Percentiles rank a stretch among this genome's conserved stretches.
Conservation (phyloP, 2,329 filamentous ascomycete species). For the Colletotrichum ledebouriae region DNA sequence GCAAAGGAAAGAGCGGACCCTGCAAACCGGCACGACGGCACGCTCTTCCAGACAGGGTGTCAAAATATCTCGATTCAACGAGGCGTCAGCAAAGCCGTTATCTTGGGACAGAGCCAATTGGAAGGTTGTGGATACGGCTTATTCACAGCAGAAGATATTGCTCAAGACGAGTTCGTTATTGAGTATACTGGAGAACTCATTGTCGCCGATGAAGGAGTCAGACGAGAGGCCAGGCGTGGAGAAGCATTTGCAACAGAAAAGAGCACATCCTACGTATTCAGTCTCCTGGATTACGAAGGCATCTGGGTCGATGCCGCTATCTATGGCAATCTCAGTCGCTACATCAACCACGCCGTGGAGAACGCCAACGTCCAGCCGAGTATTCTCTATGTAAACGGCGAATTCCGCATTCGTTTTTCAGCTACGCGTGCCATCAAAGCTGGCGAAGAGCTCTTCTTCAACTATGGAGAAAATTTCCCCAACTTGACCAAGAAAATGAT, state of each 20-base stretch:
- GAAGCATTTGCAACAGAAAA: conserved; percentile 72
- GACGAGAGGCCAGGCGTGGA: conserved; percentile 72
- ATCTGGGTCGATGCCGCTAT: conserved; percentile 81
- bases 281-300: conserved; percentile 69
- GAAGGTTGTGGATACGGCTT: conserved; percentile 80
- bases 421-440: conserved; percentile 75
- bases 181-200: conserved; percentile 87
- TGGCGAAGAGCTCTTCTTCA: conserved; percentile 85
- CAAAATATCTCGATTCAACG: conserved; percentile 81
- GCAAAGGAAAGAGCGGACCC: conserved; percentile 78
- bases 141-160: conserved; percentile 77
- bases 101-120: conserved; percentile 79
- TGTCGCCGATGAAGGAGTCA: conserved; percentile 76
- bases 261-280: conserved; percentile 75
- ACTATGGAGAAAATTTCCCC: conserved; percentile 80
- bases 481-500: conserved; percentile 69
- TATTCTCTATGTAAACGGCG: conserved; percentile 80
- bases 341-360: conserved; percentile 82
- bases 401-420: conserved; percentile 81
- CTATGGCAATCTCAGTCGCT: conserved; percentile 84
- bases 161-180: conserved; percentile 79
- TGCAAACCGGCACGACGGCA: conserved; percentile 71
- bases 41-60: conserved; percentile 71
- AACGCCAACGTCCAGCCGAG: conserved; percentile 70
- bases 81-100: conserved; percentile 72